Evolutionary conservation across 2,329 filamentous ascomycete genomes (phyloP).

Genomic region (Emergomyces africanus): DNA sequence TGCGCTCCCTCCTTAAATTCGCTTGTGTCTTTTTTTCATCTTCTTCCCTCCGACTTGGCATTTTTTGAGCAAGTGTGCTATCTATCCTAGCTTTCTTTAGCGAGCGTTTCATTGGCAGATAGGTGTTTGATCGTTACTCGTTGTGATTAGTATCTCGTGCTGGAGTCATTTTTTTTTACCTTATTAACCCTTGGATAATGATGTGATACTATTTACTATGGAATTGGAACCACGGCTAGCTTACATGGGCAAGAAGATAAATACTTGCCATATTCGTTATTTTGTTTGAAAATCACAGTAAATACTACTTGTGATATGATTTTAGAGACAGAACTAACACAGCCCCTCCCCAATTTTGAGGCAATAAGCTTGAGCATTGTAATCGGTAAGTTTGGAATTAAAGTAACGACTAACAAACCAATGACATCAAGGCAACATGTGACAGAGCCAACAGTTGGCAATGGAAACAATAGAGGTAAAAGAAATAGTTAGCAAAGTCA

Average conservation of each 20-base stretch:
- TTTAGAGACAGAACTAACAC: background rate
- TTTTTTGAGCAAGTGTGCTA: background rate
- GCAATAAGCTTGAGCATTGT: no score
- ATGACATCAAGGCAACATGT: background rate
- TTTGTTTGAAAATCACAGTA: background rate
- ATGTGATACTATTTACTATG: background rate
- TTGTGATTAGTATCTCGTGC: background rate
- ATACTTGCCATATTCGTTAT: background rate
- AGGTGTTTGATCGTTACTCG: background rate
- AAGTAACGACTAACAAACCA: no score
- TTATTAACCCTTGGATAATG: background rate
- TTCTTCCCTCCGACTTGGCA: background rate
- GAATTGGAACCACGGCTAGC: background rate
- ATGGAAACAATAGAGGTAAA: background rate
- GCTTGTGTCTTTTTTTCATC: background rate
- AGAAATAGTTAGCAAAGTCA: background rate
- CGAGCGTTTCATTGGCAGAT: background rate
- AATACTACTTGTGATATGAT: background rate
- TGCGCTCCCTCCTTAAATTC: background rate
- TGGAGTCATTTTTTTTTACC: background rate
- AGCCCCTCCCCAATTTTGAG: background rate
- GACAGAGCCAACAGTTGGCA: background rate
- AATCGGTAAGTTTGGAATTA: no score
- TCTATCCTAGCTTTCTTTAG: background rate
- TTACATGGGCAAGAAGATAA: background rate